Evolutionary conservation across 257 asterid species (phyloP).

Genomic region (Agastache rugosa): DNA sequence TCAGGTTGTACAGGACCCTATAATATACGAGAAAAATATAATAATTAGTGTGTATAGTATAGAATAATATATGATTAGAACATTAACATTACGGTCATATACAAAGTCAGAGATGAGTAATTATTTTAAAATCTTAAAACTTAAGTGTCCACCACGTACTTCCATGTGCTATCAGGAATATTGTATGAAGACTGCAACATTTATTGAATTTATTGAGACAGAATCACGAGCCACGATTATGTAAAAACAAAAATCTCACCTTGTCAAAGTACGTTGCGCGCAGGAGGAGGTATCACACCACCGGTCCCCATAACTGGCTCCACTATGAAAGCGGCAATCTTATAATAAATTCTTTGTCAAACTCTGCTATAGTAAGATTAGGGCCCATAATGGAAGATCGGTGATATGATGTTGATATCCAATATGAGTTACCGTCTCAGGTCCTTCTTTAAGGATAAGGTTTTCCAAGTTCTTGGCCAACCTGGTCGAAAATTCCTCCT

Average conservation of each 20-base stretch:
- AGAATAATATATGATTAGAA: too few species aligned
- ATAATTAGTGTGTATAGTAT: too few species aligned
- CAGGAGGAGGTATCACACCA: conserved; percentile 95
- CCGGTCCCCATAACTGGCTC: conserved; percentile 99
- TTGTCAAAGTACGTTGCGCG: conserved; percentile 89
- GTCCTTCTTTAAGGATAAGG: conserved; percentile 91
- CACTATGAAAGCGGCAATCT: conserved; percentile 97
- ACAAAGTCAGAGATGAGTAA: too few species aligned
- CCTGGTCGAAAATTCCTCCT: conserved; percentile 93
- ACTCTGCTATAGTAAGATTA: background rate
- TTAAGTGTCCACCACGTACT: too few species aligned
- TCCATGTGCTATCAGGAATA: too few species aligned
- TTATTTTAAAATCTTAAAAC: too few species aligned
- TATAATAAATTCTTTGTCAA: background rate
- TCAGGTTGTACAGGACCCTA: too few species aligned
- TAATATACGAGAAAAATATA: too few species aligned
- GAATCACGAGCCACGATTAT: background rate
- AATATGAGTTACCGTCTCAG: conserved; percentile 76
- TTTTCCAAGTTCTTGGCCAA: conserved; percentile 89
- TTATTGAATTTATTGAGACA: too few species aligned
- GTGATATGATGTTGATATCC: conserved; percentile 2
- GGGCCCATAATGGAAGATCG: background rate
- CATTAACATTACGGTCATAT: too few species aligned
- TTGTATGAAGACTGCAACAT: too few species aligned
- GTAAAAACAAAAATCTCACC: conserved; percentile 45